A percentile compares a stretch with the other conserved stretches of the same genome.
Conservation (phyloP, 192 early-diverging fungal genomes). For the Powellomyces hirtus region DNA sequence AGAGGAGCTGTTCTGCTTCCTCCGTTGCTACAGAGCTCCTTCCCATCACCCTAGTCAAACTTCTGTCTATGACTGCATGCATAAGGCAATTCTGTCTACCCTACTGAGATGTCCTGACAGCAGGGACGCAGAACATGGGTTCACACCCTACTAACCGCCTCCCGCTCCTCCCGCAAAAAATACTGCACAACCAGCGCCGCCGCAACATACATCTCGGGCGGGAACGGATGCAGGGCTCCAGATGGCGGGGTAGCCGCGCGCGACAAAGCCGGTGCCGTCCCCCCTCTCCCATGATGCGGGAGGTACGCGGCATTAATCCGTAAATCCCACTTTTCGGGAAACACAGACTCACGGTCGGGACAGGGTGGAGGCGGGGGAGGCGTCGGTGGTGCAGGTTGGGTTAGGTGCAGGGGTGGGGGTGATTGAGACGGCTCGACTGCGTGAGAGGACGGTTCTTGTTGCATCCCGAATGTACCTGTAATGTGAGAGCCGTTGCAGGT, state of each 20-base stretch:
- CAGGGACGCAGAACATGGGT: too few species aligned
- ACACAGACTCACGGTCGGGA: too few species aligned
- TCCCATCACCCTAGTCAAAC: too few species aligned
- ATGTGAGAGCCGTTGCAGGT: background rate
- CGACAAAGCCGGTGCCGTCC: too few species aligned
- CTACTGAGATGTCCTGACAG: too few species aligned
- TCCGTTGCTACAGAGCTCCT: too few species aligned
- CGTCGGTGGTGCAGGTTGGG: background rate
- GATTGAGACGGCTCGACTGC: too few species aligned
- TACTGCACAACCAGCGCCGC: constrained; percentile 9
- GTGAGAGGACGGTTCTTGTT: too few species aligned
- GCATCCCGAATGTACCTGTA: background rate
- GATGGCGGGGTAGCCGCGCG: too few species aligned
- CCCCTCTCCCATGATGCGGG: background rate
- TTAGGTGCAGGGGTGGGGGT: background rate
- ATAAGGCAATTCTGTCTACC: too few species aligned
- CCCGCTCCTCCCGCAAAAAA: constrained; percentile 9
- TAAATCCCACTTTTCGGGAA: constrained; percentile 17
- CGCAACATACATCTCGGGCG: constrained; percentile 15
- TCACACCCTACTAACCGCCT: background rate
- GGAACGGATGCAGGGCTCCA: background rate
- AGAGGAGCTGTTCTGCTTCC: too few species aligned
- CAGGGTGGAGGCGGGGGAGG: background rate
- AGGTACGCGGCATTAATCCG: background rate
- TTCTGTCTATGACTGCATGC: too few species aligned